phyloP scores from a whole-genome alignment of 345 rosid genomes.

The Pugionium cornutum region DNA sequence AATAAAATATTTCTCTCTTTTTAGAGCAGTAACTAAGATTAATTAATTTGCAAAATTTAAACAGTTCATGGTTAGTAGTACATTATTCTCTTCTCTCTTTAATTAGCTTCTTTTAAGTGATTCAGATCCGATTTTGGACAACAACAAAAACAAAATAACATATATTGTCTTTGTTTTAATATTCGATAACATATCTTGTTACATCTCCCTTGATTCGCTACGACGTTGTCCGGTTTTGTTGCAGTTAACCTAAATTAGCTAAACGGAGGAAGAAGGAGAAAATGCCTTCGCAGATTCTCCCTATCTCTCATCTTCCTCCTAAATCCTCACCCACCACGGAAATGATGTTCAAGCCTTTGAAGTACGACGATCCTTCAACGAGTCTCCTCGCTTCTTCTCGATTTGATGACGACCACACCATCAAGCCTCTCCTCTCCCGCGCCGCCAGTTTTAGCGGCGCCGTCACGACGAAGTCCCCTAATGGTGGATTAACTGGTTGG shows the following conservation, averaged over 20 bases:
- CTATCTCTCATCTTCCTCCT: constrained; percentile 39
- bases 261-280: constrained; percentile 8
- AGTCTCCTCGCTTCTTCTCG: constrained; percentile 55
- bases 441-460: constrained; percentile 49
- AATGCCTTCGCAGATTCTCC: constrained; percentile 53
- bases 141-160: too few relatives aligned
- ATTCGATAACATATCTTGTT: too few relatives aligned
- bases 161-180: too few relatives aligned
- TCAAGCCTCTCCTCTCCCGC: constrained; percentile 58
- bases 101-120: too few relatives aligned
- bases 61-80: too few relatives aligned
- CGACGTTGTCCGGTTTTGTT: not conserved
- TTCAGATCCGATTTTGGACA: too few relatives aligned
- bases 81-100: too few relatives aligned
- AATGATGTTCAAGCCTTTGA: constrained; percentile 44
- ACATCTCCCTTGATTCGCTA: not conserved
- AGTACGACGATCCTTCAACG: constrained; percentile 49
- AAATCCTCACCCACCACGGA: constrained; percentile 36
- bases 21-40: too few relatives aligned
- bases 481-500: constrained; percentile 26
- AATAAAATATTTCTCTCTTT: too few relatives aligned
- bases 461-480: constrained; percentile 8
- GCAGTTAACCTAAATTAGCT: constrained; percentile 8
- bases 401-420: constrained; percentile 48
- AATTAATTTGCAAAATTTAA: too few relatives aligned